Base-by-base conservation (phyloP, 169 alveolate species). In the Cryptosporidium meleagridis region DNA sequence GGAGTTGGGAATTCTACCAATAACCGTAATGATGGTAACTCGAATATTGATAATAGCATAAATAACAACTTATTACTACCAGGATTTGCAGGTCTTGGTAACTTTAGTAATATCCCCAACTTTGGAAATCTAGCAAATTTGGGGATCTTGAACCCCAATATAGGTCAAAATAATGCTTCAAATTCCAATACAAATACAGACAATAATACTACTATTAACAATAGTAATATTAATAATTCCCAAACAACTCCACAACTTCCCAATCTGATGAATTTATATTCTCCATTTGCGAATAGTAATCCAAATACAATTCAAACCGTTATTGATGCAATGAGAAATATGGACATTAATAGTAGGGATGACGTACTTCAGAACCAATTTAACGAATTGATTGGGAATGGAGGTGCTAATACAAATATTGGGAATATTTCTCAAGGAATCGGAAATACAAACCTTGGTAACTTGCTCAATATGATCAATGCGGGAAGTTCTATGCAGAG, bases 281-380 rank as follows among this genome's bases (percentile, higher is more conserved):
- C 72, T 51, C 53, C 65, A 4, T 65, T 65, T 14, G 29, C 26
- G 10, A 16, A 51, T 2, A n/a, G 31, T 51, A 62, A 18, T 16
- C 45, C 55, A 23, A 55, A 61, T 37, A 41, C 80, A 6, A 80
- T 80, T 23, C 80, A 80, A 33, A 61, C 73, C 44, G 75, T 80
- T 41, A 65, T 80, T 62, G 89, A 80, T 80, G 73, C 89, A 23
- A 80, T 80, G 89, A 80, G 89, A 44, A 80, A 62, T 45, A 80
- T 80, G 72, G 45, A 65, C 18, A 80, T 80, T 23, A 70, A 41
- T 45, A 70, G 44, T 12, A 16, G 61, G 4, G n/a, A 14, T 37
- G 21, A 70, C 3, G 18, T 23, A 26, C 26, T 85, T 35, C 62
- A 37, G 8, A 39, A 10, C 41, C 37, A 52, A 33, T 21, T n/a